Evolutionary conservation across 2,329 filamentous ascomycete genomes (phyloP), one percentile per base, ranked within the genome.

Genomic region (Rachicladosporium sp.): DNA sequence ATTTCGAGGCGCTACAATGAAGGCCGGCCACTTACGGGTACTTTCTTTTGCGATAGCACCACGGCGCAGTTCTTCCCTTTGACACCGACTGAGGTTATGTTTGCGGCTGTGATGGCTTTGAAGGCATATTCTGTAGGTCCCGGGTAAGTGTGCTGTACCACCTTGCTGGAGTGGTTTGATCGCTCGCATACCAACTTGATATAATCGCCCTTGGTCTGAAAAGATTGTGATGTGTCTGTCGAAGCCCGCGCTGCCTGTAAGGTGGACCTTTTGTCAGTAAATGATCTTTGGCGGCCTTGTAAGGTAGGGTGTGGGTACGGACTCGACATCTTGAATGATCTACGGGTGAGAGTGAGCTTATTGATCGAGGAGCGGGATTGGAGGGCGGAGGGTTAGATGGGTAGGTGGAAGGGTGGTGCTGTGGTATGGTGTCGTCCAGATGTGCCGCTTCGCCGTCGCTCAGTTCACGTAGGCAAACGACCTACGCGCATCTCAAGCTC

Each of bases 191-290:
- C 91, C 91, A 66, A 98, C 91, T 95, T 98, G 91, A 66, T 96
- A 98, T 63, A 98, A 73, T 63, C 91, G 80, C 59, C 91, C 91
- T 69, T 95, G 88, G 66, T 98, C 91, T 46, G 91, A 95, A 72
- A 98, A 98, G 74, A 98, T 96, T 62, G 91, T 98, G 59, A 98
- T 98, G 69, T 98, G 91, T 73, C 91, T 79, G 69, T 98, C 91
- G 69, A 93, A 96, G 60, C 86, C 88, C 67, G 84, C 81, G 68
- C 78, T 82, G 66, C 80, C 81, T 86, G 56, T 55, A 27, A 6
- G 23, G 23, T 27, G 23, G 7, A 27, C 23, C 5, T 8, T 2
- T 27, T 7, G 47, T 40, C 42, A 43, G 27, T 11, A 27, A 27
- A 27, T 8, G 23, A 7, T 8, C 23, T 27, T 8, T 7, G 23